These are phyloP conservation scores for Amylocystis lapponica DNA, from an alignment of 768 basidiomycete genomes.

Conservation along the genomic window DNA sequence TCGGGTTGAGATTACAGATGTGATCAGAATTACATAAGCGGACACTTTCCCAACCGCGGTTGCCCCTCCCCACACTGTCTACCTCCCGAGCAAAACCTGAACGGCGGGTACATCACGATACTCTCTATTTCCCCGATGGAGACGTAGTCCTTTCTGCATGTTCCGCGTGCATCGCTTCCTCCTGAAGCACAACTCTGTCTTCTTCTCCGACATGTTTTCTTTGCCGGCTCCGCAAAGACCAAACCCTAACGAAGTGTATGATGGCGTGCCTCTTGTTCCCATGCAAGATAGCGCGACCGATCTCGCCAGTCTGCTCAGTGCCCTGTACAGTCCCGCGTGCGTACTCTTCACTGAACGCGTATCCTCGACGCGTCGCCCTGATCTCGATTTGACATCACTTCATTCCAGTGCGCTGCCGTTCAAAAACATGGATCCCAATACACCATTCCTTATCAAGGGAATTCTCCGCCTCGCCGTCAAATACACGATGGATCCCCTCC, in stretches of 20 bases:
- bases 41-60: too few species aligned
- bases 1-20: too few species aligned
- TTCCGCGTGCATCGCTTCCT: conserved; percentile 14
- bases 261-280: conserved; percentile 8
- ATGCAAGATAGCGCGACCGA: conserved; percentile 10
- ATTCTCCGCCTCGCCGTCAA: conserved; percentile 21
- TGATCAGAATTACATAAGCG: too few species aligned
- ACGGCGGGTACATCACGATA: too few species aligned
- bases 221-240: not conserved
- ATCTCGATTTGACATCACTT: too few species aligned
- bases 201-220: conserved; percentile 12
- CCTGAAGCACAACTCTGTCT: conserved; percentile 8
- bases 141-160: not conserved
- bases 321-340: conserved; percentile 11
- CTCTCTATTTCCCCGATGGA: not conserved
- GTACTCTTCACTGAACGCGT: too few species aligned
- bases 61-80: too few species aligned
- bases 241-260: not conserved
- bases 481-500: conserved; percentile 22
- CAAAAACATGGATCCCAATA: conserved; percentile 14
- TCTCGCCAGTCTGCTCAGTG: conserved; percentile 3
- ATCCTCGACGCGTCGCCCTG: too few species aligned
- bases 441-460: conserved; percentile 12
- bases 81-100: too few species aligned
- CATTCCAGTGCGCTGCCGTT: too few species aligned